Evolutionary conservation across 371 early-diverging fungal genomes (phyloP).

Genomic region (Syncephalastrum sp.): DNA sequence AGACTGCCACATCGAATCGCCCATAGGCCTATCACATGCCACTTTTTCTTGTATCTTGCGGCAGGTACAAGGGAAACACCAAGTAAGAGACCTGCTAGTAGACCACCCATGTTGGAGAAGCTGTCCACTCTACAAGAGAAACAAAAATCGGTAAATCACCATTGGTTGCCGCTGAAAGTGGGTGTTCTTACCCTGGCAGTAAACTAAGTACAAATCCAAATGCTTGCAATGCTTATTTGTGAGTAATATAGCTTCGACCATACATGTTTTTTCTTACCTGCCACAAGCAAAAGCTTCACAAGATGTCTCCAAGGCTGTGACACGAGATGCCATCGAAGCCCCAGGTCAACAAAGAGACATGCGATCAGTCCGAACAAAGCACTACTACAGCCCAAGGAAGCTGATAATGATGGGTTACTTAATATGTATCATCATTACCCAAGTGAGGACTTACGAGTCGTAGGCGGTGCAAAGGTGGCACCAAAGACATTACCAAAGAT

Average conservation of each 20-base stretch:
- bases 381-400: constrained; percentile 72
- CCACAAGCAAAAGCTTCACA: constrained; percentile 33
- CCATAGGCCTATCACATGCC: constrained; percentile 6
- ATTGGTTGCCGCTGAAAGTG: constrained; percentile 49
- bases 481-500: constrained; percentile 55
- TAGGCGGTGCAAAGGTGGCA: constrained; percentile 49
- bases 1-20: constrained; percentile 1
- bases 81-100: constrained; percentile 46
- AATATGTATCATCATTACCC: not conserved
- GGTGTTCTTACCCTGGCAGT: constrained; percentile 72
- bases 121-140: constrained; percentile 39
- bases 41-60: not conserved
- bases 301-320: constrained; percentile 61
- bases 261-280: constrained; percentile 8
- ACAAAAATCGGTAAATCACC: not conserved
- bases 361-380: constrained; percentile 71
- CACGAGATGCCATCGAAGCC: constrained; percentile 67
- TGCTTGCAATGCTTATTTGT: not conserved
- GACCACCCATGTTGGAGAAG: constrained; percentile 68
- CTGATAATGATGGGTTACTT: constrained; percentile 14
- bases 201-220: constrained; percentile 55
- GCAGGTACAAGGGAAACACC: constrained; percentile 45
- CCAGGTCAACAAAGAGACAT: constrained; percentile 64
- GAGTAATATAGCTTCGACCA: not conserved
- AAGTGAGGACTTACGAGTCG: constrained; percentile 38